Evolutionary conservation across 192 early-diverging fungal species (phyloP).

Genomic region (Podila clonocystis): DNA sequence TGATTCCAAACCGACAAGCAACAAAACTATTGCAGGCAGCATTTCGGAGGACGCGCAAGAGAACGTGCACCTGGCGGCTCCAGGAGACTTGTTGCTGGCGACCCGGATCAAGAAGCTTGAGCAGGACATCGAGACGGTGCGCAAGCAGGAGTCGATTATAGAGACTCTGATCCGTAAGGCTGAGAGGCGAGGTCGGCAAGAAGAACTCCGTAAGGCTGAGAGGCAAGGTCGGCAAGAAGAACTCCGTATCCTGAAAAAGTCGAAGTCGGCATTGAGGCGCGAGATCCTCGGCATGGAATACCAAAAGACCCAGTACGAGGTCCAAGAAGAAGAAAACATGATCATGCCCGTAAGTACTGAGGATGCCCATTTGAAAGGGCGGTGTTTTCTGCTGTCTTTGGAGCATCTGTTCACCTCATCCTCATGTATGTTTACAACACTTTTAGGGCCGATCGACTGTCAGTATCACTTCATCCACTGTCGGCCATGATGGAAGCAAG

Average conservation of each 20-base stretch:
- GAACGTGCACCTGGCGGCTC: slow-evolving; percentile 68
- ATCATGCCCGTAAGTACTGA: slow-evolving; percentile 57
- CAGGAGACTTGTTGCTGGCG: slow-evolving; percentile 75
- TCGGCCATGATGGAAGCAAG: slow-evolving; percentile 60
- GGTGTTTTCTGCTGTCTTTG: neutral
- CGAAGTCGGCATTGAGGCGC: slow-evolving; percentile 60
- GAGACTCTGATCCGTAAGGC: slow-evolving; percentile 72
- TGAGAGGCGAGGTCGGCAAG: slow-evolving; percentile 52
- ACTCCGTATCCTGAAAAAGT: slow-evolving; percentile 71
- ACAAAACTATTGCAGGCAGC: slow-evolving; percentile 27
- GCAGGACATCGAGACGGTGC: slow-evolving; percentile 63
- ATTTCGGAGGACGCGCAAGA: slow-evolving; percentile 53
- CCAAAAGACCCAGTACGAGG: slow-evolving; percentile 71
- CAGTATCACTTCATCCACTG: slow-evolving; percentile 59
- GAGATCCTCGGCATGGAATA: slow-evolving; percentile 68
- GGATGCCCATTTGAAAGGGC: neutral
- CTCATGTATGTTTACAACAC: neutral
- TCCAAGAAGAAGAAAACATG: slow-evolving; percentile 67
- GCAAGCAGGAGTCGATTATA: slow-evolving; percentile 75
- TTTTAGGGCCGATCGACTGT: slow-evolving; percentile 59
- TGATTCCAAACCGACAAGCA: neutral
- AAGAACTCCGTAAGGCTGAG: slow-evolving; percentile 71
- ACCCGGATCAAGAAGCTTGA: slow-evolving; percentile 60
- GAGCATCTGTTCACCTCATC: neutral
- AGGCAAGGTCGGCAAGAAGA: slow-evolving; percentile 61